Base-by-base conservation (phyloP, 1,284 basidiomycete species). In the Boletus semigastroideus region DNA sequence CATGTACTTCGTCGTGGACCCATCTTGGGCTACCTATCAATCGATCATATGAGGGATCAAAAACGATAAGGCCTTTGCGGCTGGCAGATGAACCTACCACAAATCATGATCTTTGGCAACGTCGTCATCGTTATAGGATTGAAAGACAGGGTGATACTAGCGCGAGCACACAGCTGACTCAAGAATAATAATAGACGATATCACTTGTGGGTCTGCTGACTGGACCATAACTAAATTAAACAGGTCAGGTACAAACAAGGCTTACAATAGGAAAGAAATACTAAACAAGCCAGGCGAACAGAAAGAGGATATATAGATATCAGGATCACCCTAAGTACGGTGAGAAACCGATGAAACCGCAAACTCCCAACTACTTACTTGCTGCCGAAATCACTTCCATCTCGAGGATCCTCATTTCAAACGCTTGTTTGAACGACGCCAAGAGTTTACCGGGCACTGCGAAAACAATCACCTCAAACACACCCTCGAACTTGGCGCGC, bases 1-100 rank as follows among this genome's bases (percentile, higher is more conserved):
- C 65, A 49, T 80, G 74, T 37, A 84, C 77, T 62, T 94, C 90
- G 38, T 88, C 79, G 52, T 87, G 78, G 0, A 90, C 87, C 90
- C 90, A 93, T 34, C 84, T 79, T 50, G 91, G 80, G 55, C 78
- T 74, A 53, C 85, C 88, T 88, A 45, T 38, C 1, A 6, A 41
- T 33, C 19, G 34, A 17, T 44, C 28, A 40, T 41, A 22, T 22
- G 22, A 22, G 5, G n/a, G 8, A 28, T 27, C 16, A 43, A 17
- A 1, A 22, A 22, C 2, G 5, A 39, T 20, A 22, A 20, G 19
- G 33, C 39, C 33, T 0, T 30, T 4, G 14, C 16, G 7, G 31
- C 8, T 43, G 10, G 33, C n/a, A 2, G 10, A 28, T 42, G 11
- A n/a, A 33, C 10, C 39, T 55, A 66, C 65, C 65, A 40, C 54